These are phyloP conservation scores for Murraya koenigii DNA, from an alignment of 345 rosid species.

Conservation along the genomic window DNA sequence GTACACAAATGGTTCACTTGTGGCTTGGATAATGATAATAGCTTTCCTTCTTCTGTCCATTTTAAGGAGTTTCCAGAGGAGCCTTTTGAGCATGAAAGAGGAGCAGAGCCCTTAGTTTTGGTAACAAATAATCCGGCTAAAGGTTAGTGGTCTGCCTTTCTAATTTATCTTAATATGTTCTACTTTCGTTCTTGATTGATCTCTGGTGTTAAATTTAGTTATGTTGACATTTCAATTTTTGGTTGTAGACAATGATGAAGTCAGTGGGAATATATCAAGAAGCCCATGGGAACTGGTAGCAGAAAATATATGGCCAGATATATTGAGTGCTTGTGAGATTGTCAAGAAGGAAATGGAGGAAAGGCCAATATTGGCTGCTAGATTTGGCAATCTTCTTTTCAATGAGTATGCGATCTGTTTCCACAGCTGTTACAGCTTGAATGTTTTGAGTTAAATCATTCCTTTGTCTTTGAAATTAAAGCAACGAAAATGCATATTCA, in stretches of 20 bases:
- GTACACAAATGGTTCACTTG: conserved; percentile 29
- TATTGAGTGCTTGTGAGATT: conserved; percentile 15
- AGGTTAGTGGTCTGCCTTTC: conserved; percentile 25
- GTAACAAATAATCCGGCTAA: conserved; percentile 20
- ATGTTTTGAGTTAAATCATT: not conserved
- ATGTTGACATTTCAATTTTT: not conserved
- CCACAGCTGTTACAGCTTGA: not conserved
- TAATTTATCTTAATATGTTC: not conserved
- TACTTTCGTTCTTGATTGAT: conserved; percentile 6
- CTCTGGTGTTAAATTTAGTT: not conserved
- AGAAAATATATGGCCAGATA: conserved; percentile 44
- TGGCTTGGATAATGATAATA: conserved; percentile 40
- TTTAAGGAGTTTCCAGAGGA: conserved; percentile 40
- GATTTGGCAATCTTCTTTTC: conserved; percentile 20
- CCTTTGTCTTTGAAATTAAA: too few relatives aligned
- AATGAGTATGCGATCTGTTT: conserved; percentile 33
- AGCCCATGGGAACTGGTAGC: conserved; percentile 43
- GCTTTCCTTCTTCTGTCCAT: conserved; percentile 28
- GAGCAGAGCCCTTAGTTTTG: conserved; percentile 36
- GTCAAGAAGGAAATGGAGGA: too few relatives aligned
- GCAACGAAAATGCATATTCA: too few relatives aligned
- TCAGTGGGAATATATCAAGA: conserved; percentile 6
- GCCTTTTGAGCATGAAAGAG: conserved; percentile 18
- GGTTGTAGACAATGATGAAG: conserved; percentile 18
- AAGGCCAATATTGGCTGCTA: too few relatives aligned